Percentiles rank a stretch among this genome's conserved stretches.
Conservation (phyloP, 176 grass and related monocot genomes). For the Avena eriantha region DNA sequence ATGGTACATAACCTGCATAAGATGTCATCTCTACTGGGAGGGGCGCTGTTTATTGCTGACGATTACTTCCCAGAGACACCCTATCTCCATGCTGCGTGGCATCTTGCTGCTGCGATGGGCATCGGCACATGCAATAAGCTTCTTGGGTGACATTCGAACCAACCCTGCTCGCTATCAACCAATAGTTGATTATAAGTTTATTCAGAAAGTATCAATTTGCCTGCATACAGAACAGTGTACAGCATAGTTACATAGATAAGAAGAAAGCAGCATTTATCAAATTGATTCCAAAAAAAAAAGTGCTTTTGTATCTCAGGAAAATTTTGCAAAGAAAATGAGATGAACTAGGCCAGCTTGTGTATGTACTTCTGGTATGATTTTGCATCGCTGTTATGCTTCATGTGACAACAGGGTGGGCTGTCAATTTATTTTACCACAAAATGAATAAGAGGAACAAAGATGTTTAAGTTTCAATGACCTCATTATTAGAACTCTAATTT, state of each 20-base stretch:
- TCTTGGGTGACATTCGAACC: conserved; percentile 65
- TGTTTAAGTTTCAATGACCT: conserved; percentile 6
- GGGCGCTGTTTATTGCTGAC: conserved; percentile 82
- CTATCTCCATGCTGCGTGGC: conserved; percentile 95
- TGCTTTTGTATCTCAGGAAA: conserved; percentile 14
- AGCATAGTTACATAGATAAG: conserved; percentile 30
- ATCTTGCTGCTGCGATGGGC: conserved; percentile 87
- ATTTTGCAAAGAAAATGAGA: conserved; percentile 20
- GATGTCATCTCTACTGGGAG: conserved; percentile 83
- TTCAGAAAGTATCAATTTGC: conserved; percentile 37
- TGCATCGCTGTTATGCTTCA: background rate
- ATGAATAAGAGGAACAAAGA: conserved; percentile 24
- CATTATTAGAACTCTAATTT: conserved; percentile 2
- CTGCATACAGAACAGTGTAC: conserved; percentile 24
- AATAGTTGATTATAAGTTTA: conserved; percentile 49
- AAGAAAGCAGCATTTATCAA: conserved; percentile 19
- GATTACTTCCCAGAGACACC: conserved; percentile 79
- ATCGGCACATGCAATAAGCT: conserved; percentile 89
- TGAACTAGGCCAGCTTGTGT: conserved; percentile 38
- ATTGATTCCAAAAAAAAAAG: conserved; percentile 11
- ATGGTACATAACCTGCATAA: conserved; percentile 90
- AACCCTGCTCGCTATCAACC: conserved; percentile 40
- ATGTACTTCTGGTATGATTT: conserved; percentile 29
- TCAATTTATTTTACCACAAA: too few relatives aligned
- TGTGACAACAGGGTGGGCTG: background rate